Conservation (phyloP, 129 eudicot genomes). For the Helichrysum umbraculigerum region DNA sequence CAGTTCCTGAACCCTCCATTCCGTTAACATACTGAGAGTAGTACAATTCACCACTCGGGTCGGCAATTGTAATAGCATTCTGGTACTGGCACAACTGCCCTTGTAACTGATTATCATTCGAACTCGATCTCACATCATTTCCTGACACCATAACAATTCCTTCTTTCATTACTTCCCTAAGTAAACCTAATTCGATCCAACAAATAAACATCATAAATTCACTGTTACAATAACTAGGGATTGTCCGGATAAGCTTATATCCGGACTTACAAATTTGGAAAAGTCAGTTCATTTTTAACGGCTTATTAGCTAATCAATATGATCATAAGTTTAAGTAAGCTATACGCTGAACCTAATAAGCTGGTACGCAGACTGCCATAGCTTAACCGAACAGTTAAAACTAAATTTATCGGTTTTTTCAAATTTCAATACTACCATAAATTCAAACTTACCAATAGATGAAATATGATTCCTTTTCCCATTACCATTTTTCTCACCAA, state of each 20-base stretch:
- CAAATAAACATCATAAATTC: not conserved
- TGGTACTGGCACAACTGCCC: constrained; percentile 39
- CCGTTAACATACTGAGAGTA: constrained; percentile 57
- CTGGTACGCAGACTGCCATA: not conserved
- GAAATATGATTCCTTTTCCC: constrained; percentile 36
- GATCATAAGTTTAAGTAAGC: not conserved
- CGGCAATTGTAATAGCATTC: constrained; percentile 51
- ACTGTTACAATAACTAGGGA: not conserved
- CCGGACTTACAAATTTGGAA: not conserved
- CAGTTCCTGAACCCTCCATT: constrained; percentile 57
- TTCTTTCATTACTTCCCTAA: too few species aligned
- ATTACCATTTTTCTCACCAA: constrained; percentile 25
- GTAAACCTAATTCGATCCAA: not conserved
- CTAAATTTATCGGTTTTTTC: not conserved
- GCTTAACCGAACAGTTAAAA: too few species aligned
- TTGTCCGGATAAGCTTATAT: too few species aligned
- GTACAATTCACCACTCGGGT: constrained; percentile 53
- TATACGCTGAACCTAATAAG: not conserved
- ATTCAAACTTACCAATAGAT: constrained; percentile 41
- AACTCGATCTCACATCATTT: constrained; percentile 35
- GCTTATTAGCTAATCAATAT: too few species aligned
- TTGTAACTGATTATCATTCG: constrained; percentile 42
- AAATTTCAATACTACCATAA: not conserved
- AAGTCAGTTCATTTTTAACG: not conserved
- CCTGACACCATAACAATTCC: constrained; percentile 32